These are phyloP conservation scores for Pestalotiopsis sp. DNA, from an alignment of 2,329 filamentous ascomycete species.

Conservation along the genomic window DNA sequence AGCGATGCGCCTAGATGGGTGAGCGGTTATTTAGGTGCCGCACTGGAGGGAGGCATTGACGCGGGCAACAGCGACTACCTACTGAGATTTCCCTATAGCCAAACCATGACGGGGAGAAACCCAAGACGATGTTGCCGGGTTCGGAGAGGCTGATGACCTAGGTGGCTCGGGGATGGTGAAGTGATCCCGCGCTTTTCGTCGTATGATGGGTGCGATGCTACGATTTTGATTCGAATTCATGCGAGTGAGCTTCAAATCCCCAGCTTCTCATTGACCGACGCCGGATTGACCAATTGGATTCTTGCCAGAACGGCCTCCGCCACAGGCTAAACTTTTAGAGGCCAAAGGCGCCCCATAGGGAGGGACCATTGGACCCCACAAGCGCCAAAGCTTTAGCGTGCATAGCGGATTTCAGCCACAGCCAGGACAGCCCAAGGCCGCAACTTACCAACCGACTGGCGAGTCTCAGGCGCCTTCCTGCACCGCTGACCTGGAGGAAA, in stretches of 20 bases:
- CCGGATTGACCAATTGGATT: slow-evolving; percentile 8
- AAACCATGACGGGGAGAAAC: neutral
- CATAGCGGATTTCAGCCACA: neutral
- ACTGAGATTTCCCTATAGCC: neutral
- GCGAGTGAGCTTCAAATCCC: slow-evolving; percentile 2
- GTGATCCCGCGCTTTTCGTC: neutral
- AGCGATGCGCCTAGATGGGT: neutral
- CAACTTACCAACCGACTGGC: neutral
- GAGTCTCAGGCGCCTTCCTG: neutral
- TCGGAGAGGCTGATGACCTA: neutral
- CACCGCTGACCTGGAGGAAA: neutral
- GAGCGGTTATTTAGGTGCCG: neutral
- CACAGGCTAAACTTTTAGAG: neutral
- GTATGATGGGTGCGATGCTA: neutral
- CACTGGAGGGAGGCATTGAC: neutral
- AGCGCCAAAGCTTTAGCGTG: neutral
- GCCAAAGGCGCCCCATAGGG: too few species aligned
- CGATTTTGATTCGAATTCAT: neutral
- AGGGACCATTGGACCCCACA: too few species aligned
- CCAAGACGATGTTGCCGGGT: neutral
- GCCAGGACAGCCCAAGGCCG: neutral
- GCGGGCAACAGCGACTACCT: neutral
- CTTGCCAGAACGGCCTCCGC: neutral
- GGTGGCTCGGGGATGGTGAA: neutral
- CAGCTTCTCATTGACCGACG: slow-evolving; percentile 1